Conservation (phyloP, 805 yeast species). For the Yarrowia deformans region DNA sequence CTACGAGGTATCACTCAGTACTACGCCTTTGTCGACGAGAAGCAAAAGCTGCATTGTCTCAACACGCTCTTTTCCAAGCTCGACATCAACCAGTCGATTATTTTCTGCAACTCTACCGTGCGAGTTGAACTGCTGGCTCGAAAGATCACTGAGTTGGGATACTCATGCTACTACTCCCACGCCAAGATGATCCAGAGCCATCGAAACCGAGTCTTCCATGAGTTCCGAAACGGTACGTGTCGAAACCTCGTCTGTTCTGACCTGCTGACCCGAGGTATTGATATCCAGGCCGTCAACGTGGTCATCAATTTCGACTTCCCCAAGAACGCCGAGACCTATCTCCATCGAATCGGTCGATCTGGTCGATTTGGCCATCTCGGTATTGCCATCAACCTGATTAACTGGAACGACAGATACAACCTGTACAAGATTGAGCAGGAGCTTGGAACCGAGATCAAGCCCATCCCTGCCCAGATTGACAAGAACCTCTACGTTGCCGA, state of each 20-base stretch:
- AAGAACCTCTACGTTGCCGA: constrained; percentile 81
- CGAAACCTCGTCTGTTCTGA: constrained; percentile 97
- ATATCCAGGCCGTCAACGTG: constrained; percentile 97
- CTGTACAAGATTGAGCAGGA: constrained; percentile 96
- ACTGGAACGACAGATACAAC: constrained; percentile 95
- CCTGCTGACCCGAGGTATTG: constrained; percentile 96
- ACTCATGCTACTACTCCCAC: constrained; percentile 95
- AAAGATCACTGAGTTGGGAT: constrained; percentile 94
- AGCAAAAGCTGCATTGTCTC: constrained; percentile 93
- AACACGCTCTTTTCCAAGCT: constrained; percentile 93
- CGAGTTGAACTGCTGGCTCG: constrained; percentile 95
- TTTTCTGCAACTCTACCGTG: constrained; percentile 95
- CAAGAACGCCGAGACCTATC: constrained; percentile 94
- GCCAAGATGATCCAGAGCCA: constrained; percentile 98
- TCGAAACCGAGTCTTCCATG: constrained; percentile 97
- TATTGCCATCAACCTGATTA: constrained; percentile 93
- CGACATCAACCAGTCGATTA: constrained; percentile 95
- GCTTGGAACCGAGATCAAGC: constrained; percentile 95
- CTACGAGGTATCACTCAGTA: constrained; percentile 95
- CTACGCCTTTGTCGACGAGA: constrained; percentile 98
- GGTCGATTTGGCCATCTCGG: constrained; percentile 99
- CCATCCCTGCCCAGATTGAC: constrained; percentile 94
- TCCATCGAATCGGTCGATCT: constrained; percentile 98
- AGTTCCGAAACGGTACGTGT: constrained; percentile 97
- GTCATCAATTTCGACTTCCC: constrained; percentile 99